Evolutionary conservation across 306 rosid genomes (phyloP).

Genomic region (Dalbergia cultrata): DNA sequence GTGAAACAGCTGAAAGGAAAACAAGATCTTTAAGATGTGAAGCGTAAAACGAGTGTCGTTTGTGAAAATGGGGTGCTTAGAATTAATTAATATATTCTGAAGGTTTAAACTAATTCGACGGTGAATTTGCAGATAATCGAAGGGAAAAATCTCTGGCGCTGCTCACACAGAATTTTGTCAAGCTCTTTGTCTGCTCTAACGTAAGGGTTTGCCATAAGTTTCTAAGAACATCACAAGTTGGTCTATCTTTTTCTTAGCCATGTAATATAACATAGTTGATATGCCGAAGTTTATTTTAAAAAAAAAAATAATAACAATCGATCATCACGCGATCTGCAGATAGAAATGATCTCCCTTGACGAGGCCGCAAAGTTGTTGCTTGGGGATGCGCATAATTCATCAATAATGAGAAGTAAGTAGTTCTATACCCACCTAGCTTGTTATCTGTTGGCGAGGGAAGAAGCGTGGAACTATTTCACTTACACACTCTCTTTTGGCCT

Average conservation of each 20-base stretch:
- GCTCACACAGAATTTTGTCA: constrained; percentile 92
- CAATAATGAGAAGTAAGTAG: constrained; percentile 87
- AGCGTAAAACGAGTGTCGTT: neutral
- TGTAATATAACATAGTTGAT: neutral
- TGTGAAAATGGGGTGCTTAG: neutral
- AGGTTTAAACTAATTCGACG: constrained; percentile 8
- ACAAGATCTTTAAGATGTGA: neutral
- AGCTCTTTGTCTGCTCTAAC: constrained; percentile 87
- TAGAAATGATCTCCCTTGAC: constrained; percentile 82
- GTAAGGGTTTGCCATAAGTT: constrained; percentile 56
- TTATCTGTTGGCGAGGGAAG: constrained; percentile 8
- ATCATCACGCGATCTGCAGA: constrained; percentile 48
- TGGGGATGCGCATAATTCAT: constrained; percentile 75
- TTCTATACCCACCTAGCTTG: neutral
- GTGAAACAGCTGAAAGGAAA: neutral
- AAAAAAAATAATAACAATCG: constrained; percentile 11
- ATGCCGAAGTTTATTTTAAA: neutral
- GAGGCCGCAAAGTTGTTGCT: constrained; percentile 90
- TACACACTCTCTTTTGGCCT: constrained; percentile 31
- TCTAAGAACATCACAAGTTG: neutral
- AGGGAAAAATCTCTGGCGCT: constrained; percentile 92
- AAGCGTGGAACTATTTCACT: neutral
- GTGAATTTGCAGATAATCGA: constrained; percentile 66
- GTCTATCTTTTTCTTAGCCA: neutral
- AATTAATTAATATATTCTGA: neutral